Conservation (phyloP, 805 yeast species). For the Jamesozyma jinghongensis region DNA sequence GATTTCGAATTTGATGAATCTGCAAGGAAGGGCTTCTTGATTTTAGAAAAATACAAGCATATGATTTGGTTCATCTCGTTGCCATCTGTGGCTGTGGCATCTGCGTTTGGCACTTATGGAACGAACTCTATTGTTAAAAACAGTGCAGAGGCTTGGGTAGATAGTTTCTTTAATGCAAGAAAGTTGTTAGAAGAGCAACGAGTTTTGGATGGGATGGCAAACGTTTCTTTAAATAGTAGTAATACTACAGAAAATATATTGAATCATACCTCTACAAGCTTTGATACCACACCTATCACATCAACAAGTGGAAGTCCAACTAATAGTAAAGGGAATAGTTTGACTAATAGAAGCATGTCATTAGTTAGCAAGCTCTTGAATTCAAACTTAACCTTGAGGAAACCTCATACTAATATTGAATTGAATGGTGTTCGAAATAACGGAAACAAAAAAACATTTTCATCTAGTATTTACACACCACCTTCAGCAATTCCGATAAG, state of each 20-base stretch:
- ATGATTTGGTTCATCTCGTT: slow-evolving; percentile 51
- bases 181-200: slow-evolving; percentile 37
- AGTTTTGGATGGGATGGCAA: slow-evolving; percentile 6
- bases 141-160: slow-evolving; percentile 53
- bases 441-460: not conserved
- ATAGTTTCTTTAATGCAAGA: slow-evolving; percentile 57
- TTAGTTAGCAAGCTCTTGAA: no score
- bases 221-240: slow-evolving; percentile 5
- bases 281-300: slow-evolving; percentile 2
- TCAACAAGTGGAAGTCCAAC: not conserved
- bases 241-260: slow-evolving; percentile 1
- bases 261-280: slow-evolving; percentile 5
- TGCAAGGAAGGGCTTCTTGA: slow-evolving; percentile 50
- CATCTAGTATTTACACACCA: not conserved
- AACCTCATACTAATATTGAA: not conserved
- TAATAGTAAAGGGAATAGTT: not conserved
- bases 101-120: slow-evolving; percentile 25
- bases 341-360: not conserved
- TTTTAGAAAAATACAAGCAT: slow-evolving; percentile 49
- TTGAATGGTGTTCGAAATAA: not conserved
- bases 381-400: no score
- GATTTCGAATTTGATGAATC: slow-evolving; percentile 68
- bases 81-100: slow-evolving; percentile 17
- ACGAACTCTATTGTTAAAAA: slow-evolving; percentile 31
- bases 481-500: not conserved